Base-by-base conservation (phyloP, 805 yeast genomes). In the Pichia eremophila region DNA sequence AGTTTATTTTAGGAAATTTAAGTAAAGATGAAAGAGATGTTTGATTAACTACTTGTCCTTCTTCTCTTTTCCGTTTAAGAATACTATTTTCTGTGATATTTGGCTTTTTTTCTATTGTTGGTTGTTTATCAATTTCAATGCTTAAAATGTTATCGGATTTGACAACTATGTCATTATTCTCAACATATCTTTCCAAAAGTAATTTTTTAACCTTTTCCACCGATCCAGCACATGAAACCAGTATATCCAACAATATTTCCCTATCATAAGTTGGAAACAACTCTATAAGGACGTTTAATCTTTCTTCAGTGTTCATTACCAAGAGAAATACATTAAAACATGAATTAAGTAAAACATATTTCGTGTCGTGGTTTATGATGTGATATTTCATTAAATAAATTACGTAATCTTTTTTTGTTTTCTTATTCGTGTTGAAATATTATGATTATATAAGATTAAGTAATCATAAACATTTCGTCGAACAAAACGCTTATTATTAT, bases 211-310 rank as follows among this genome's bases (percentile, higher is more conserved):
- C 37, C 11, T 31, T 15, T 37, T 41, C 39, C 3, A 46, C 43
- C 0, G 81, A 74, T 1, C 84, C 87, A 40, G 70, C 67, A 54
- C 85, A 80, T 0, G 74, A 63, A 1, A 71, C 45, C 12, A 83
- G 65, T 4, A 83, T 57, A 44, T 82, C 88, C 5, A 72, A 57
- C 5, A 81, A 59, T 0, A 66, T 61, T 2, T 60, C 68, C 6
- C 58, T 63, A 37, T 68, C 74, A 4, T 70, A 74, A 0, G 50
- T 57, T 0, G 84, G 83, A 49, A 71, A 77, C 35, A 57, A 53
- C 51, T 39, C 57, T 4, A n/a, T 49, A 32, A 79, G 62, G 11
- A 57, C 52, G 4, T 53, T 55, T 5, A 79, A 50, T 56, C 73
- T 75, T 22, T 55, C 51, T 25, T 71, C 73, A 0, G 72, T 73